Base-by-base conservation (phyloP, 2,329 filamentous ascomycete species). In the Epichloe uncinata region DNA sequence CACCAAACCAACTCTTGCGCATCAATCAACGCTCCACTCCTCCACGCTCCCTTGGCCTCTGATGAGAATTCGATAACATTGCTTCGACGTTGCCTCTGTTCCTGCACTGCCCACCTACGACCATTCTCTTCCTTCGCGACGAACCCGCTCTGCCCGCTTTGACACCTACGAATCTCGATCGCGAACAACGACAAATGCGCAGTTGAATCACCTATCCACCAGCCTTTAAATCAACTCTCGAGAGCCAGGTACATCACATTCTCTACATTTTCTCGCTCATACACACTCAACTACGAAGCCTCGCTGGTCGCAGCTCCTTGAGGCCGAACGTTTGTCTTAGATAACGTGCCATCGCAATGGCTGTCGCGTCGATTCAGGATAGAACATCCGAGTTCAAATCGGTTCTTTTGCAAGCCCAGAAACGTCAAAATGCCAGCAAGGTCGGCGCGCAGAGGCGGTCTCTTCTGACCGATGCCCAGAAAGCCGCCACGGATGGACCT, bases 321-420 rank as follows among this genome's bases (percentile, higher is more conserved):
- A 16, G 26, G 12, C n/a, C 44, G 35, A 52, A 37, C 20, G 13
- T 42, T 5, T 16, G 15, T 20, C 33, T 7, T 12, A 3, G 5
- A 11, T 30, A 55, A 43, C 35, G 33, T 34, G 7, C 41, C 45
- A 42, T 48, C 63, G 64, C 54, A 47, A 84, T 84, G 80, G 78
- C 79, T 51, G 74, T 81, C 63, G 66, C 75, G 53, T 91, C 89
- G 47, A 95, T 97, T 66, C 93, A 98, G 74, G 93, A 98, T 73
- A 87, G 93, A 63, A 98, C 93, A 51, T 78, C 82, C 63, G 93
- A 98, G 75, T 98, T 98, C 77, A 85, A 84, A 66, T 86, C 89
- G 56, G 94, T 97, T 61, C 80, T 97, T 54, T 75, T 79, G 43
- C 87, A 95, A 65, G 85, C 87, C 47, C 88, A 95, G 69, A 85